Percentiles rank a stretch among this genome's conserved stretches.
phyloP scores from a whole-genome alignment of 2,329 filamentous ascomycete genomes.

The Colletotrichum zoysiae region DNA sequence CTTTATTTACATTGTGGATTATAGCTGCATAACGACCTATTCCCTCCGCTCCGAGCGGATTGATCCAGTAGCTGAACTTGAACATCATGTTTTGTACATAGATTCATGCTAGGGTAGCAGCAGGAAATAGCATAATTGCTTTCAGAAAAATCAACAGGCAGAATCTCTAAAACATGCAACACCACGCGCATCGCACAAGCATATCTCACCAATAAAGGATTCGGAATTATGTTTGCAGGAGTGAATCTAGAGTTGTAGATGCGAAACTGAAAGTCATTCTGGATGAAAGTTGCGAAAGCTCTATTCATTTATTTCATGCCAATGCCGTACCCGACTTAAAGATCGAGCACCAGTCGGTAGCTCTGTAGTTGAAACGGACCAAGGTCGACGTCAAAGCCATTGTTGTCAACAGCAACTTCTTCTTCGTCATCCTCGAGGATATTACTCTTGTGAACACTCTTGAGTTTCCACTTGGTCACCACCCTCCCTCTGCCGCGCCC shows the following conservation, averaged over 20 bases:
- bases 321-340: background rate
- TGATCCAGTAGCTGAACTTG: too few species aligned
- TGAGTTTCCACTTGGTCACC: slow-evolving; percentile 61
- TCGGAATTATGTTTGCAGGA: background rate
- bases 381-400: slow-evolving; percentile 58
- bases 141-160: background rate
- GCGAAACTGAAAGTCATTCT: background rate
- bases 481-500: slow-evolving; percentile 70
- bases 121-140: background rate
- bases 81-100: too few species aligned
- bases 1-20: too few species aligned
- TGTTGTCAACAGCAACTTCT: slow-evolving; percentile 55
- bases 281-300: background rate
- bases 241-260: background rate
- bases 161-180: background rate
- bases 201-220: background rate
- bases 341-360: slow-evolving; percentile 56
- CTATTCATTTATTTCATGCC: background rate
- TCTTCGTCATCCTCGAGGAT: slow-evolving; percentile 74
- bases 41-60: too few species aligned
- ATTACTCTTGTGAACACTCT: slow-evolving; percentile 73
- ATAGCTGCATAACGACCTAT: too few species aligned
- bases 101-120: background rate
- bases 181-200: too few species aligned
- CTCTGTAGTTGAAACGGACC: slow-evolving; percentile 72